Evolutionary conservation across 2,329 filamentous ascomycete species (phyloP).

Genomic region (Cladophialophora chaetospira): DNA sequence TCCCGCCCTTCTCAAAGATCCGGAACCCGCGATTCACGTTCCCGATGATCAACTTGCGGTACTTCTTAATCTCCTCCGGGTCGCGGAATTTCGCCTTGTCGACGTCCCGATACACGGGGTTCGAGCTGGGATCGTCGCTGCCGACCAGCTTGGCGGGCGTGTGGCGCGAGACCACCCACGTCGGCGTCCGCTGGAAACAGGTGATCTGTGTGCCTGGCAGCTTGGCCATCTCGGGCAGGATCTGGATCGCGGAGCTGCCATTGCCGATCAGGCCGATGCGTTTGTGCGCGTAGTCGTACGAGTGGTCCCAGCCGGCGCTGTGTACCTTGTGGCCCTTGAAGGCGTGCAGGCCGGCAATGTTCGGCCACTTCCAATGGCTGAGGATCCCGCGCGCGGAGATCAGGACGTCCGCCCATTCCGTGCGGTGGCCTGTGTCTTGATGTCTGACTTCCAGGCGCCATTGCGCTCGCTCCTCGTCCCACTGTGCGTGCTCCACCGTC

Average conservation of each 20-base stretch:
- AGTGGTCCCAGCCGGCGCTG: slow-evolving; percentile 36
- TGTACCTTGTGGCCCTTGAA: slow-evolving; percentile 37
- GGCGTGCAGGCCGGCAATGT: slow-evolving; percentile 33
- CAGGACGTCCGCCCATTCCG: slow-evolving; percentile 51
- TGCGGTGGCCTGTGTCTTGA: slow-evolving; percentile 9
- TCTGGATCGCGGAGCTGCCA: slow-evolving; percentile 45
- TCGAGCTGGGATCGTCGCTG: slow-evolving; percentile 33
- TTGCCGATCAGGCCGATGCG: slow-evolving; percentile 38
- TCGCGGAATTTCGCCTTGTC: slow-evolving; percentile 37
- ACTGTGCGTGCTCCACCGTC: slow-evolving; percentile 8
- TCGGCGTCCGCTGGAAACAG: slow-evolving; percentile 39
- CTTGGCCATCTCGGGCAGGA: slow-evolving; percentile 36
- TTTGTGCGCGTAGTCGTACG: slow-evolving; percentile 34
- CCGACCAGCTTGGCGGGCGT: slow-evolving; percentile 28
- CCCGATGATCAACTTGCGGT: slow-evolving; percentile 39
- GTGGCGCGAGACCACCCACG: slow-evolving; percentile 38
- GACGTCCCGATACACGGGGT: slow-evolving; percentile 34
- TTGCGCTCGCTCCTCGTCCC: slow-evolving; percentile 9
- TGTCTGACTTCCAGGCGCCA: slow-evolving; percentile 18
- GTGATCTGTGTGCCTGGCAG: slow-evolving; percentile 34
- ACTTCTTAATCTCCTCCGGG: slow-evolving; percentile 38
- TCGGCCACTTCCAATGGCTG: slow-evolving; percentile 34
- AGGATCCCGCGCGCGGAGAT: slow-evolving; percentile 56
- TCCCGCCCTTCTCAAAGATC: slow-evolving; percentile 10
- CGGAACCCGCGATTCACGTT: slow-evolving; percentile 28